Base-by-base conservation (phyloP, 208 protist species). In the Endotrypanum monterogeii region DNA sequence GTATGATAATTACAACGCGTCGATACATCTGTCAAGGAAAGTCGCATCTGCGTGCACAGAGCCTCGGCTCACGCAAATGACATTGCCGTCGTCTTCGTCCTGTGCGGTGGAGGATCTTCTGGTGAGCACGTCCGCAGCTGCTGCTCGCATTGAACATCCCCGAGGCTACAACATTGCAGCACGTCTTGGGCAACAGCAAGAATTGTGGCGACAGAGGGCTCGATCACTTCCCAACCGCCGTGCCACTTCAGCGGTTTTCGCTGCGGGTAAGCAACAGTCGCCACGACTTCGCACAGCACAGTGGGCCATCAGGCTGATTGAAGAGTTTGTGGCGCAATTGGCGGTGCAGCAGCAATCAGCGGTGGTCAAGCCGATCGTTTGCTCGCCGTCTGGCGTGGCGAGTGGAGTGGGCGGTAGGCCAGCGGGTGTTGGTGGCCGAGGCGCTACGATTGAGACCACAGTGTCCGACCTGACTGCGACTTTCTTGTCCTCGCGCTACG, bases 381-480 rank as follows among this genome's bases (percentile, higher is more conserved):
- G 62, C 30, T 30, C 68, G 9, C 3, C 48, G 1, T 32, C 11
- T 35, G 37, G 41, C 14, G 32, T 37, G 23, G 35, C 52, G 37
- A 56, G 4, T n/a, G 30, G 32, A 35, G 20, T 12, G 16, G 52
- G n/a, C n/a, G n/a, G 44, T n/a, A 51, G 50, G 51, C 23, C 3
- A 39, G 28, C 25, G 35, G 28, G 23, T 32, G 32, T 39, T 32
- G 16, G 54, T 25, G 16, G 32, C 46, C 46, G 35, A n/a, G 30
- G n/a, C 55, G 28, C 20, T 2, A 52, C 61, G 9, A 16, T 57
- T 8, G 23, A 62, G 20, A 37, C 56, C 30, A 84, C 85, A 6
- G 85, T 89, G 44, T 81, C 85, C 23, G 75, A 78, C 32, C 60
- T 89, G 37, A 84, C 76, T 0, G 78, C 76, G 32, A 67, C 57